Conservation (phyloP, 306 rosid genomes). For the Ochetophila trinervis region DNA sequence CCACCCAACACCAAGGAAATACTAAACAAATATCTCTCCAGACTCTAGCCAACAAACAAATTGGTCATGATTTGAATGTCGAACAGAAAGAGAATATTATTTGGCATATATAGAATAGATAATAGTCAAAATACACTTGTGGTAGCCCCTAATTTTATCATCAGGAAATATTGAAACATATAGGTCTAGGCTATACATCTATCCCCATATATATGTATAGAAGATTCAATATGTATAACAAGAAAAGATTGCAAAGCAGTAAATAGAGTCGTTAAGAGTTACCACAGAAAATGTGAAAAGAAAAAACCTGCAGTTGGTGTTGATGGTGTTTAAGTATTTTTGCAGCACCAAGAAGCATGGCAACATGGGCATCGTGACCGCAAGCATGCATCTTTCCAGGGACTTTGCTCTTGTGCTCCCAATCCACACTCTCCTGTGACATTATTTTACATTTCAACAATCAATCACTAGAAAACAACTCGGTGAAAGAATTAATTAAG, state of each 20-base stretch:
- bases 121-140: neutral
- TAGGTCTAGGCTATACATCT: no score
- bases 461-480: neutral
- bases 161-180: no score
- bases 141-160: no score
- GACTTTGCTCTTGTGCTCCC: conserved; percentile 88
- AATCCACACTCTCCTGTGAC: conserved; percentile 69
- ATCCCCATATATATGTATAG: no score
- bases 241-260: neutral
- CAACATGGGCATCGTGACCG: conserved; percentile 92
- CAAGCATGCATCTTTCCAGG: conserved; percentile 96
- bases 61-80: no score
- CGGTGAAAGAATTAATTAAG: no score
- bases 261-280: neutral
- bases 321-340: conserved; percentile 62
- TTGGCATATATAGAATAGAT: neutral
- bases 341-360: conserved; percentile 96
- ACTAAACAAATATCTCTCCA: no score
- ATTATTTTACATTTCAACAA: no score
- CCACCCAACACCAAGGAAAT: no score
- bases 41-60: no score
- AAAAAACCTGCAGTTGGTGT: conserved; percentile 41
- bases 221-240: neutral
- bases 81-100: no score
- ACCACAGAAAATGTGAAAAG: neutral